These are phyloP conservation scores for Echites panduratus DNA, from an alignment of 257 asterid species.

Conservation along the genomic window DNA sequence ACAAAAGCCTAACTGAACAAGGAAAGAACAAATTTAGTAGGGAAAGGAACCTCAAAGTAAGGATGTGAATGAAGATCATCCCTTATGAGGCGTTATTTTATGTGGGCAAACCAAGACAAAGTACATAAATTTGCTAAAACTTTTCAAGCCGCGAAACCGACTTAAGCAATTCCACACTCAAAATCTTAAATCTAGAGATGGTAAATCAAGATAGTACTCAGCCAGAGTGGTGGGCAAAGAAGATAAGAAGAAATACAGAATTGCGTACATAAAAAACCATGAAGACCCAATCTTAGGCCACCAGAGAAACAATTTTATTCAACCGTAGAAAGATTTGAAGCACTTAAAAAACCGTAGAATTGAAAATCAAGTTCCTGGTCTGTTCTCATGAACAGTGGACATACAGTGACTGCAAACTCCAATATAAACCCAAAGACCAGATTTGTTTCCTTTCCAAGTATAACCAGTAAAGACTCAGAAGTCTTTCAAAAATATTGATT, in stretches of 20 bases:
- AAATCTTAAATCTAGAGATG: constrained; percentile 29
- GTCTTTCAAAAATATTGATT: constrained; percentile 11
- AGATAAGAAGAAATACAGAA: not conserved
- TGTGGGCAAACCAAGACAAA: constrained; percentile 51
- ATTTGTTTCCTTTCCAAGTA: constrained; percentile 28
- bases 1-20: constrained; percentile 25
- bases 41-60: constrained; percentile 23
- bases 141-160: constrained; percentile 40
- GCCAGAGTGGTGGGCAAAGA: not conserved
- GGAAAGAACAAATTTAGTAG: constrained; percentile 28
- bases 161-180: constrained; percentile 27
- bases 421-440: constrained; percentile 25
- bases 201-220: constrained; percentile 13
- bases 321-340: not conserved
- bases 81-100: constrained; percentile 66
- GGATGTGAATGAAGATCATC: constrained; percentile 27
- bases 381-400: constrained; percentile 40
- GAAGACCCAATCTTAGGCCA: constrained; percentile 15
- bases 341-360: not conserved
- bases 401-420: constrained; percentile 13
- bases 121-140: constrained; percentile 25
- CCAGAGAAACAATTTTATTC: constrained; percentile 1
- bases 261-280: constrained; percentile 1
- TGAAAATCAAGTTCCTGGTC: not conserved
- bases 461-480: constrained; percentile 16